phyloP scores from a whole-genome alignment of 345 rosid genomes.

The Eutrema heterophyllum region DNA sequence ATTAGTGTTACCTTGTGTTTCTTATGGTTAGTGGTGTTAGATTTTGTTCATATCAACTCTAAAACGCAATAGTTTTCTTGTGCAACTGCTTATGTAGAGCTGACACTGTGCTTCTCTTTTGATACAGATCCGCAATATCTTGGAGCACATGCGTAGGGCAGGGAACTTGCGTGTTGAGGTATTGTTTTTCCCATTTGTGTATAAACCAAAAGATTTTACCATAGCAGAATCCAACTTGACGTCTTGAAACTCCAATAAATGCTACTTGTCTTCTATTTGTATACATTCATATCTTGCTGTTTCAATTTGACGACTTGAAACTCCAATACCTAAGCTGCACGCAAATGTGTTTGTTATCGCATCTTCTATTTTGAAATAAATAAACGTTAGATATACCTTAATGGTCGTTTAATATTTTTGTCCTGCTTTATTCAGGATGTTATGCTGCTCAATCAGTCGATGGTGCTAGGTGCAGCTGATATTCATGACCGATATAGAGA shows the following conservation, averaged over 20 bases:
- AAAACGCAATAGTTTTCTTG: not conserved
- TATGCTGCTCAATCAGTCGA: constrained; percentile 76
- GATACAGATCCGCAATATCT: constrained; percentile 63
- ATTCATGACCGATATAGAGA: constrained; percentile 79
- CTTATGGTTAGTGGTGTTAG: not conserved
- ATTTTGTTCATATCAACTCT: not conserved
- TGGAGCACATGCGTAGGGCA: constrained; percentile 84
- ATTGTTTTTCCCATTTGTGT: not conserved
- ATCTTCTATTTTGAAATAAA: not conserved
- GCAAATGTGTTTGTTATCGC: not conserved
- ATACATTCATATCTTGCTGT: not conserved
- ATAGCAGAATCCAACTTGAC: not conserved
- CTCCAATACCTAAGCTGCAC: too few relatives aligned
- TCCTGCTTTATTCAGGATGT: constrained; percentile 50
- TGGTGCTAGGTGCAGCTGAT: constrained; percentile 55
- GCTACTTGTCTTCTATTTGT: not conserved
- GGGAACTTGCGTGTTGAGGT: constrained; percentile 83
- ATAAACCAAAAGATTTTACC: too few relatives aligned
- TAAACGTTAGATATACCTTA: not conserved
- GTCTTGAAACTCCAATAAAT: not conserved
- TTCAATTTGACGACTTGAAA: too few relatives aligned
- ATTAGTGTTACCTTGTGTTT: not conserved
- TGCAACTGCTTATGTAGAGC: not conserved
- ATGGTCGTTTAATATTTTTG: not conserved
- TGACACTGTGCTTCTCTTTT: constrained; percentile 24